Evolutionary conservation across 768 basidiomycete genomes (phyloP), one percentile per base, ranked within the genome.

Genomic region (Thelephora aurantiotincta): DNA sequence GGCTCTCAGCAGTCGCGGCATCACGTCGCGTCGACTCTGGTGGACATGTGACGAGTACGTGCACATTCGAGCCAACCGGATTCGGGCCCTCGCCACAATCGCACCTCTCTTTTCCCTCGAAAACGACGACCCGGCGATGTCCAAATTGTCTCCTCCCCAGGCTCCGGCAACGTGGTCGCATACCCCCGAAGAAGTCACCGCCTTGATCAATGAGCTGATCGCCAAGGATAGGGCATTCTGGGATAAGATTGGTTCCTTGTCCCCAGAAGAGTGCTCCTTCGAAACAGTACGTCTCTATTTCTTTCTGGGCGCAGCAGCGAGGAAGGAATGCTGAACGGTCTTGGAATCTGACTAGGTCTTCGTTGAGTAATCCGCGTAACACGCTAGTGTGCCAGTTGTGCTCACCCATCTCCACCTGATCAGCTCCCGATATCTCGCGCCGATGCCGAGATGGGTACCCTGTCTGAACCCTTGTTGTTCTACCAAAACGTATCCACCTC

Each of bases 401-500:
- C 62, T 54, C 46, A 43, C 16, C 11, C 26, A 30, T 18, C 11
- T 18, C 23, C 36, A 14, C 11, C 16, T 44, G 6, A 22, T 50
- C 48, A 87, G 82, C 55, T 71, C 16, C 65, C 71, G 9, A 74
- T 89, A n/a, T 74, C 80, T 0, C 56, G 68, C 19, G 74, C 71
- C 11, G 82, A 86, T 44, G 72, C 79, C 16, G 60, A 68, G 14
- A 65, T 78, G 20, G 73, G 77, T 42, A 51, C 59, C 6, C 58
- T 66, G 33, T 62, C 67, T 2, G 82, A 84, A 51, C 81, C 81
- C 0, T 68, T 87, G 16, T 63, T 69, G 0, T 92, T 93, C 63
- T 84, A 89, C 57, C 82, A 88, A 60, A 84, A 89, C 54, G 86
- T 91, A 22, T 82, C 85, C 22, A 67, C 78, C 1, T 67, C 70